Evolutionary conservation across 2,329 filamentous ascomycete genomes (phyloP), one percentile per base, ranked within the genome.

Genomic region (Phialophora expanda): DNA sequence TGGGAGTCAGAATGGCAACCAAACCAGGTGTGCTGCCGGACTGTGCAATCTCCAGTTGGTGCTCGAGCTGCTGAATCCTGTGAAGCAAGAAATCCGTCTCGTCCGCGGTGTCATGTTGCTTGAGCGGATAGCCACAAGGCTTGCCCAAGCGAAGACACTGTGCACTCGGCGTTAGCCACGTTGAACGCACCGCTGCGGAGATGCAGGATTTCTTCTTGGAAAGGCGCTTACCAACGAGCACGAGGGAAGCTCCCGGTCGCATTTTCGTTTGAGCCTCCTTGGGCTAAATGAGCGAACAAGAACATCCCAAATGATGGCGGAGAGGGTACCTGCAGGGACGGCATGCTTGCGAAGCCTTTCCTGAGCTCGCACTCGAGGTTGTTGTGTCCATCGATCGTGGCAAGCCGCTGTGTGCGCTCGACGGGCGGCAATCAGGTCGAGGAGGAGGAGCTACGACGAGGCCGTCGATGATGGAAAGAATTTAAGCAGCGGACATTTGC

Each of bases 221-320:
- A 61, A 64, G 14, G 20, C 12, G 28, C 68, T 62, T 44, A 51
- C 59, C 53, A 84, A 76, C 2, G 76, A 73, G 71, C 83, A 85
- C 9, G 75, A 70, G 14, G 83, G 83, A 1, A 84, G 69, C 3
- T 70, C 72, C 73, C 85, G 85, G 76, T 83, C 80, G 72, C 83
- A 85, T 75, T 79, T 82, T 32, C 83, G 76, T 74, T 85, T 85
- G 72, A 84, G 80, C 67, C 78, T 79, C 50, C 78, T 75, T 17
- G 26, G 26, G 7, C 14, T 28, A 71, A 79, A 82, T 48, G 20
- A 56, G 26, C 57, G 7, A 26, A 24, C 11, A n/a, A 58, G 28
- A 9, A 59, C 24, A 28, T 20, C 14, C 11, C 9, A n/a, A 54
- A 41, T 20, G 44, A 22, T 8, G 1, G 24, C 7, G 34, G 34